Conservation (phyloP, 768 basidiomycete species). For the Kondoa malvinella region DNA sequence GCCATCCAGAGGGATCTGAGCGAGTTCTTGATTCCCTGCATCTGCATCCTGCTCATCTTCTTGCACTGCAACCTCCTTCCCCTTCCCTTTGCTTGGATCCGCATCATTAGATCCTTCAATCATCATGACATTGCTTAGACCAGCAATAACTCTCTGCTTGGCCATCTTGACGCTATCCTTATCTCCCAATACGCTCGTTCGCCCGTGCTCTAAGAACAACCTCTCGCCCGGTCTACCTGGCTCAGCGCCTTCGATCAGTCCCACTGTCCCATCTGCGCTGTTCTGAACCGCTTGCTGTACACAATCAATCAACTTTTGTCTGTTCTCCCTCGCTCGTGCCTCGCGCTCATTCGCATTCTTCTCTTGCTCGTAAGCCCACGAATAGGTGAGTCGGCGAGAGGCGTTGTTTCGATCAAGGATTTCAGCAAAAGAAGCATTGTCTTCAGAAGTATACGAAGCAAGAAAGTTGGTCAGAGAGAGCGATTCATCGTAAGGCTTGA, state of each 20-base stretch:
- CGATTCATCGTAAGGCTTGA: constrained; percentile 34
- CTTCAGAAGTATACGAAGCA: constrained; percentile 81
- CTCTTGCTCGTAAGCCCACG: constrained; percentile 93
- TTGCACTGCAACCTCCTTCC: constrained; percentile 12
- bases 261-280: constrained; percentile 15
- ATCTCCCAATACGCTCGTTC: constrained; percentile 8
- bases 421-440: constrained; percentile 88
- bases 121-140: constrained; percentile 36
- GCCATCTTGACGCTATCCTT: constrained; percentile 15
- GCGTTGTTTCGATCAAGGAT: constrained; percentile 81
- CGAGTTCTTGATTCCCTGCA: constrained; percentile 10
- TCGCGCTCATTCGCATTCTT: constrained; percentile 52
- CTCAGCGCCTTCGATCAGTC: constrained; percentile 26
- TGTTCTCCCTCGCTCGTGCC: constrained; percentile 47
- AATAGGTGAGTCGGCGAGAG: constrained; percentile 58
- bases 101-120: constrained; percentile 49
- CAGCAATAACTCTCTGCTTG: constrained; percentile 13
- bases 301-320: constrained; percentile 38
- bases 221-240: constrained; percentile 25
- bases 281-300: constrained; percentile 17
- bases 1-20: constrained; percentile 5
- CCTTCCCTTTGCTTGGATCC: constrained; percentile 33
- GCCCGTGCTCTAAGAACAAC: constrained; percentile 16
- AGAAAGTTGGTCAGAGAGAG: constrained; percentile 75
- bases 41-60: constrained; percentile 19